Evolutionary conservation across 768 basidiomycete species (phyloP).

Genomic region (Suillus subaureus): DNA sequence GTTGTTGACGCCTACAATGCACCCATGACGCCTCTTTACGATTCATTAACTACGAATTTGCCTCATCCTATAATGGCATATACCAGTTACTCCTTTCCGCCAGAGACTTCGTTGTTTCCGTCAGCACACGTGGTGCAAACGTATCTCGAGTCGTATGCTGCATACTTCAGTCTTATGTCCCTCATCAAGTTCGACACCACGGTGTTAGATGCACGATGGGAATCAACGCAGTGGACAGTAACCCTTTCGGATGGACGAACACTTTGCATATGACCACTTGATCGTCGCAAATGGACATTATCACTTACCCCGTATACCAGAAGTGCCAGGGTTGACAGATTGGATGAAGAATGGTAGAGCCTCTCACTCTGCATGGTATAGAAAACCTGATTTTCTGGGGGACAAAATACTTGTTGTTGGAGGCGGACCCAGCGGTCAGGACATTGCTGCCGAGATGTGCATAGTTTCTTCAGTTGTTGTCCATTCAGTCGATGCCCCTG

Average conservation of each 20-base stretch:
- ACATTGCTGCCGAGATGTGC: constrained; percentile 64
- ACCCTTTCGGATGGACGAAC: constrained; percentile 40
- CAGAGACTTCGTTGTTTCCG: constrained; percentile 73
- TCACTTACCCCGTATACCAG: constrained; percentile 61
- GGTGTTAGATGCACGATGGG: constrained; percentile 52
- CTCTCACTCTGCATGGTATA: constrained; percentile 70
- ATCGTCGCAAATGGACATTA: constrained; percentile 81
- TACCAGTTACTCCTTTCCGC: constrained; percentile 63
- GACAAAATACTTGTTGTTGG: constrained; percentile 49
- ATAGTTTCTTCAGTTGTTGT: constrained; percentile 48
- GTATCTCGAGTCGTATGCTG: constrained; percentile 73
- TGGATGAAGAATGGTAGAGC: constrained; percentile 61
- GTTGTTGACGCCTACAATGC: constrained; percentile 38
- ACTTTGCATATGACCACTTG: constrained; percentile 57
- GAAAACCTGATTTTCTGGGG: constrained; percentile 46
- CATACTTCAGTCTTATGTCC: constrained; percentile 58
- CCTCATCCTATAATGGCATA: constrained; percentile 81
- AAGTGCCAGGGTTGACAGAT: constrained; percentile 54
- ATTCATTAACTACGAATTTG: constrained; percentile 80
- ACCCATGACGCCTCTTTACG: constrained; percentile 73
- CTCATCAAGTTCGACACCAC: constrained; percentile 64
- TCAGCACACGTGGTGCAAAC: constrained; percentile 56
- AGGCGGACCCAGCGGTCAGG: constrained; percentile 67
- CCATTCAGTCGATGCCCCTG: constrained; percentile 46
- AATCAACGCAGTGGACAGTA: constrained; percentile 51